Base-by-base conservation (phyloP, 495 filamentous ascomycete genomes). In the Trichoderma reesei region DNA sequence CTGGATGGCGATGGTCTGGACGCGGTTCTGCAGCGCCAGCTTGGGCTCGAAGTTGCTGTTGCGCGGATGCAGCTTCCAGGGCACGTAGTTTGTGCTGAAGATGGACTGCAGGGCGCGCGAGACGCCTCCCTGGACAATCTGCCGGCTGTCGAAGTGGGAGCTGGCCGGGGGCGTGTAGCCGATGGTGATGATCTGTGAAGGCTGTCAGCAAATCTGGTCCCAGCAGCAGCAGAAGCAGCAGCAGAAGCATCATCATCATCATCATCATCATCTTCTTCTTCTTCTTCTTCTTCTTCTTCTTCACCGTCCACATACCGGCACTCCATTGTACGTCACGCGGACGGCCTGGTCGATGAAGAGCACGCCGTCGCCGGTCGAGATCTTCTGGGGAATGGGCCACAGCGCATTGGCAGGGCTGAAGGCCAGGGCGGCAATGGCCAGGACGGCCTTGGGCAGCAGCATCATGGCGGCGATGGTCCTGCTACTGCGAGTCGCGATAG, bases 41-140 rank as follows among this genome's bases (percentile, higher is more conserved):
- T 71, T 64, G 3, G 89, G 89, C 75, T 91, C 89, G 65, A 81
- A 88, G 37, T 79, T 66, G 54, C 79, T 73, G 59, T 82, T 75
- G 14, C 85, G 81, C 33, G 81, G 79, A 67, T 88, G 79, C 64
- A 92, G 83, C 75, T 86, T 90, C 89, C 89, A 92, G 5, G 90
- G 90, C 14, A 89, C 79, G 54, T 90, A 84, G 66, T 81, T 82
- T 65, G 83, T 73, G 18, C 75, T 71, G 71, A 91, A 85, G 31
- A 90, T 80, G 56, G 74, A 79, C 18, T 74, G 66, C 41, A 80
- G 62, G 7, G 76, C 70, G 41, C 82, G 74, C 41, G 76, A 73
- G 18, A 83, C 69, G n/a, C 72, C 80, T 61, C 72, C 76, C 64
- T 77, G 74, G 37, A 85, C 77, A 54, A 83, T 75, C 38, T 80